These are phyloP conservation scores for Oryza meyeriana DNA, from an alignment of 176 grass and related monocot species.

Conservation along the genomic window DNA sequence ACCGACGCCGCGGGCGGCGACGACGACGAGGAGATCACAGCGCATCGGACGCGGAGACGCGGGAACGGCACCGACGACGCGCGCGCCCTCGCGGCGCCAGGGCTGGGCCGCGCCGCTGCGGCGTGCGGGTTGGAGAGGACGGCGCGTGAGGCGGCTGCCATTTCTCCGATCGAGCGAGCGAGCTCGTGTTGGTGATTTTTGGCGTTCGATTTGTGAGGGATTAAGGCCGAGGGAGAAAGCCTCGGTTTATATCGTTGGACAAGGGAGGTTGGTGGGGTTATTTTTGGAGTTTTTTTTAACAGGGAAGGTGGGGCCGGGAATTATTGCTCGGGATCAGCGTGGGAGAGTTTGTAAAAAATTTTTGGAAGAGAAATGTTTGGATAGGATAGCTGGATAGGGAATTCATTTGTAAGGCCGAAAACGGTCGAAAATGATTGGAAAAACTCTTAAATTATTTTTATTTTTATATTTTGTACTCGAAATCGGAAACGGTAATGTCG, in stretches of 20 bases:
- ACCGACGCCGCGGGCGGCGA: not conserved
- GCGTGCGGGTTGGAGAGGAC: slow-evolving; percentile 29
- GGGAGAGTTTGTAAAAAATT: not conserved
- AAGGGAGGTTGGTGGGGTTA: slow-evolving; percentile 32
- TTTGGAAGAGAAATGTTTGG: not conserved
- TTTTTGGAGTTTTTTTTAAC: not conserved
- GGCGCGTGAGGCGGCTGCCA: slow-evolving; percentile 44
- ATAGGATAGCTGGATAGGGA: not conserved
- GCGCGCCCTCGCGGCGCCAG: not conserved
- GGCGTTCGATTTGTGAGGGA: not conserved
- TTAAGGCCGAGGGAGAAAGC: not conserved
- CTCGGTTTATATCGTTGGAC: slow-evolving; percentile 13
- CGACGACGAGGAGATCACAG: slow-evolving; percentile 36
- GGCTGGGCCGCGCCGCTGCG: not conserved
- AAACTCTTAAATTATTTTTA: too few species aligned
- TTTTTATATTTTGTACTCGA: too few species aligned
- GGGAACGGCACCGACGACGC: not conserved
- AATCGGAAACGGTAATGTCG: too few species aligned
- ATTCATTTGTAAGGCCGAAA: too few species aligned
- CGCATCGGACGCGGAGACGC: slow-evolving; percentile 20
- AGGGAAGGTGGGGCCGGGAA: not conserved
- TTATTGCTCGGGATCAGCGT: slow-evolving; percentile 24
- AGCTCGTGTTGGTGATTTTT: slow-evolving; percentile 1
- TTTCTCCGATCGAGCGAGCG: not conserved
- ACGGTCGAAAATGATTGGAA: too few species aligned